Conservation (phyloP, 495 filamentous ascomycete species). For the Ramalina intermedia region DNA sequence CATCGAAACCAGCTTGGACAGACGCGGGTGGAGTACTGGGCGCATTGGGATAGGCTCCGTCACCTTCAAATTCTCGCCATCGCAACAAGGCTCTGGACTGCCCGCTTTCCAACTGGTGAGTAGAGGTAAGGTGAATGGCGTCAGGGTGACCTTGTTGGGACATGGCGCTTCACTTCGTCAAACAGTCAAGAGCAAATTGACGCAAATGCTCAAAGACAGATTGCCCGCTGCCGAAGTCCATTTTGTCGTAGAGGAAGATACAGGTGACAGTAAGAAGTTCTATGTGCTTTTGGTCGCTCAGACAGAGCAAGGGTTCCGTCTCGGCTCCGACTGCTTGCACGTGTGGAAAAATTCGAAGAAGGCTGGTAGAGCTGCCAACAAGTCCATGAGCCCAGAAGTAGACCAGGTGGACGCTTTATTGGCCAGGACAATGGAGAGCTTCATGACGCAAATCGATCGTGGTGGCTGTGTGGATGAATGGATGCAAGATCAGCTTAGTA, state of each 20-base stretch:
- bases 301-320: constrained; percentile 42
- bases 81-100: constrained; percentile 29
- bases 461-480: constrained; percentile 50
- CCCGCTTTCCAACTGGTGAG: constrained; percentile 29
- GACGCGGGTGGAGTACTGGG: constrained; percentile 56
- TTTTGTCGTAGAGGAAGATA: constrained; percentile 42
- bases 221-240: constrained; percentile 33
- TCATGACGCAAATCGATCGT: constrained; percentile 40
- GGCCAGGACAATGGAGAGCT: constrained; percentile 36
- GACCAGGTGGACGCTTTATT: constrained; percentile 19
- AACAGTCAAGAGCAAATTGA: constrained; percentile 5
- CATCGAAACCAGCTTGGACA: constrained; percentile 39
- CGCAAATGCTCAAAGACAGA: constrained; percentile 1
- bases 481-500: constrained; percentile 57
- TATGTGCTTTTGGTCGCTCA: constrained; percentile 64
- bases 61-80: constrained; percentile 41
- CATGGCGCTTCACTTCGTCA: constrained; percentile 18
- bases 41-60: constrained; percentile 41
- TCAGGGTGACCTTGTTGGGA: constrained; percentile 48
- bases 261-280: constrained; percentile 41
- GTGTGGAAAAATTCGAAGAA: constrained; percentile 22
- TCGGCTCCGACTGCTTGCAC: constrained; percentile 54
- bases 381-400: not conserved
- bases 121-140: constrained; percentile 34
- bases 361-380: not conserved